A percentile compares a stretch with the other conserved stretches of the same genome.
These are phyloP conservation scores for Histomonas meleagridis DNA, from an alignment of 208 protist genomes.

Conservation along the genomic window DNA sequence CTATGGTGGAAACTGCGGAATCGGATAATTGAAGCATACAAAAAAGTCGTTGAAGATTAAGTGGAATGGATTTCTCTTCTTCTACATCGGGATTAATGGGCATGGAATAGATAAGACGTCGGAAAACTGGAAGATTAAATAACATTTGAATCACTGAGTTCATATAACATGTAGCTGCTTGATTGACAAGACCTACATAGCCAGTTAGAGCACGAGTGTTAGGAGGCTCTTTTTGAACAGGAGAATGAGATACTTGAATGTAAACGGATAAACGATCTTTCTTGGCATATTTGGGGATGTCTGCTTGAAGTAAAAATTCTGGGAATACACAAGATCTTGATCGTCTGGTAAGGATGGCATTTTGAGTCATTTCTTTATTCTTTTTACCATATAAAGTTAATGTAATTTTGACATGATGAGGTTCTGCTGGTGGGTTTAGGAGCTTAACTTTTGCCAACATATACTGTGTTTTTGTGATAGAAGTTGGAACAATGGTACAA, in stretches of 20 bases:
- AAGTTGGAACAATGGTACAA: background rate
- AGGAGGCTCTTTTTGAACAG: background rate
- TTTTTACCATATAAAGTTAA: background rate
- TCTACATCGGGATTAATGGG: background rate
- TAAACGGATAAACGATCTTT: background rate
- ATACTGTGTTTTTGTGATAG: background rate
- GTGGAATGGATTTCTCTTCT: background rate
- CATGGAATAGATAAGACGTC: background rate
- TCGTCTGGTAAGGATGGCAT: background rate
- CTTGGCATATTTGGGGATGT: background rate
- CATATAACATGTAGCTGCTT: constrained; percentile 27
- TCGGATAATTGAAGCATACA: background rate
- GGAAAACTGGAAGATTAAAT: constrained; percentile 4
- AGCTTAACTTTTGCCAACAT: background rate
- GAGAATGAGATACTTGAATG: background rate
- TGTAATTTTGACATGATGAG: background rate
- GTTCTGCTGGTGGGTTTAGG: background rate
- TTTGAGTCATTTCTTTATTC: background rate
- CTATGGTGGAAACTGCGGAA: background rate
- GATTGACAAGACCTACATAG: background rate
- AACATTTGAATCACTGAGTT: constrained; percentile 1
- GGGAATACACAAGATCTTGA: background rate
- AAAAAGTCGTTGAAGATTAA: background rate
- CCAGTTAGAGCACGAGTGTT: background rate
- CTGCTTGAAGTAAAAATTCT: background rate